Evolutionary conservation across 2,329 filamentous ascomycete species (phyloP).

Genomic region (Colletotrichum coccodes): DNA sequence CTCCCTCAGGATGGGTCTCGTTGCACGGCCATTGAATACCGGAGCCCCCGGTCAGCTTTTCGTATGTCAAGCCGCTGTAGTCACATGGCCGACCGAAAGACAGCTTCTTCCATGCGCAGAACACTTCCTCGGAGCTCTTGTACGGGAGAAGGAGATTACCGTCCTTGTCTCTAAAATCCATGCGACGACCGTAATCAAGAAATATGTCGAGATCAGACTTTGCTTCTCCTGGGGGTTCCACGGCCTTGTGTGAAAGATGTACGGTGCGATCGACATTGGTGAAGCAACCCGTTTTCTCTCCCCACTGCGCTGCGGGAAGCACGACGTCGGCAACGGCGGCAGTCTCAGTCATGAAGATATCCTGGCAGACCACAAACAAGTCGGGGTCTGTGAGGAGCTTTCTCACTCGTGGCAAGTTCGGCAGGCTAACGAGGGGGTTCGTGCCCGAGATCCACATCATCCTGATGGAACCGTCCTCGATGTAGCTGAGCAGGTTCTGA

Average conservation of each 20-base stretch:
- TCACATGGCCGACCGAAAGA: slow-evolving; percentile 47
- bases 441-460: slow-evolving; percentile 51
- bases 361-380: slow-evolving; percentile 47
- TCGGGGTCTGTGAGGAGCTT: slow-evolving; percentile 43
- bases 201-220: slow-evolving; percentile 48
- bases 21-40: slow-evolving; percentile 51
- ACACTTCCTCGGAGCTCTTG: slow-evolving; percentile 43
- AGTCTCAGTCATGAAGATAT: slow-evolving; percentile 49
- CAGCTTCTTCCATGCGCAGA: slow-evolving; percentile 47
- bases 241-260: slow-evolving; percentile 48
- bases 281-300: slow-evolving; percentile 50
- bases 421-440: slow-evolving; percentile 49
- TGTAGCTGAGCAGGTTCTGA: slow-evolving; percentile 47
- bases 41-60: slow-evolving; percentile 45
- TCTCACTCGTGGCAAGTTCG: slow-evolving; percentile 42
- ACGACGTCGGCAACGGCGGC: slow-evolving; percentile 48
- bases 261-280: slow-evolving; percentile 50
- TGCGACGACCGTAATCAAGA: slow-evolving; percentile 44
- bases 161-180: slow-evolving; percentile 47
- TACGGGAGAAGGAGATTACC: slow-evolving; percentile 43
- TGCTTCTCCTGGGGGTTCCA: slow-evolving; percentile 48
- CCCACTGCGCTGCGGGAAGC: slow-evolving; percentile 48
- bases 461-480: slow-evolving; percentile 44
- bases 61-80: slow-evolving; percentile 45
- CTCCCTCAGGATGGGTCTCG: slow-evolving; percentile 42